Evolutionary conservation across 345 rosid genomes (phyloP).

Genomic region (Pugionium dolabratum): DNA sequence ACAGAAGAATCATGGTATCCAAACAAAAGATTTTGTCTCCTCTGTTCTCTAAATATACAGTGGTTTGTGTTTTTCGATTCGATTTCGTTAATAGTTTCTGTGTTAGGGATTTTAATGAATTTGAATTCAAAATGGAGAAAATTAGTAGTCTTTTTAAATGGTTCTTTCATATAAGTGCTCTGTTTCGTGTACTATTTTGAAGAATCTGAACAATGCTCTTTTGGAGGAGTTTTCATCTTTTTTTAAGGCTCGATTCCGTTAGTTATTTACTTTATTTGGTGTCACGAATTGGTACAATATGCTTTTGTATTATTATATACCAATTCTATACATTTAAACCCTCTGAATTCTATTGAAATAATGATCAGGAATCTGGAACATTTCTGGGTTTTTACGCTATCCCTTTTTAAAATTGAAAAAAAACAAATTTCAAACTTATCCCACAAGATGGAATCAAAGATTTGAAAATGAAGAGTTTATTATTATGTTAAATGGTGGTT

Average conservation of each 20-base stretch:
- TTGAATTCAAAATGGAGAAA: slow-evolving; percentile 21
- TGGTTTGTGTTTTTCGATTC: slow-evolving; percentile 1
- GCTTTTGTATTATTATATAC: slow-evolving; percentile 7
- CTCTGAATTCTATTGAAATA: slow-evolving; percentile 20
- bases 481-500: neutral
- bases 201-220: slow-evolving; percentile 27
- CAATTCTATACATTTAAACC: slow-evolving; percentile 16
- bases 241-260: slow-evolving; percentile 23
- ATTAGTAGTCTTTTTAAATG: neutral
- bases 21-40: neutral
- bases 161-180: slow-evolving; percentile 18
- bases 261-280: slow-evolving; percentile 30
- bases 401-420: slow-evolving; percentile 25
- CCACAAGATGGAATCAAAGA: slow-evolving; percentile 11
- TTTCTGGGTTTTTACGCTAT: slow-evolving; percentile 25
- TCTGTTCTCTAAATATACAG: slow-evolving; percentile 9
- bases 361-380: slow-evolving; percentile 35
- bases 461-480: slow-evolving; percentile 1
- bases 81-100: neutral
- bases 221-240: slow-evolving; percentile 2
- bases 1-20: slow-evolving; percentile 75
- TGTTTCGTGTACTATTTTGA: slow-evolving; percentile 27
- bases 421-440: slow-evolving; percentile 32
- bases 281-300: slow-evolving; percentile 34
- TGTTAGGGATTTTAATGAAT: slow-evolving; percentile 10